phyloP scores from a whole-genome alignment of 495 filamentous ascomycete species.

The Oidiodendron maius region DNA sequence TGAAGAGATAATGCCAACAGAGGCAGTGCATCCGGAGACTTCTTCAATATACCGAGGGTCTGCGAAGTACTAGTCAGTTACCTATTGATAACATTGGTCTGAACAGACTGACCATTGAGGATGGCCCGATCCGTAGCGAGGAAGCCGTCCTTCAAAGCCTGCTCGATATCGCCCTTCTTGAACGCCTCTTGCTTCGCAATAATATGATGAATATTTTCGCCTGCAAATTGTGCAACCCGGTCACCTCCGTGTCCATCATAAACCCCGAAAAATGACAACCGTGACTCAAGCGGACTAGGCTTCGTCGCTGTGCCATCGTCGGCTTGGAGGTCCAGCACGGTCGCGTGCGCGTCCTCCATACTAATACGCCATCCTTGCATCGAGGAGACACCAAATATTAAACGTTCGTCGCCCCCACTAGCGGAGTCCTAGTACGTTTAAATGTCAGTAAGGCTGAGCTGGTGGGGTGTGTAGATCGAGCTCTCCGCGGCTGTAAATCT shows the following conservation, averaged over 20 bases:
- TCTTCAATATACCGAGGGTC: conserved; percentile 96
- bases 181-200: conserved; percentile 91
- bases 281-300: conserved; percentile 54
- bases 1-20: conserved; percentile 78
- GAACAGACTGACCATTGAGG: conserved; percentile 65
- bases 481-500: too few species aligned
- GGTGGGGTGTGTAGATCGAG: too few species aligned
- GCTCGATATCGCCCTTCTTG: conserved; percentile 83
- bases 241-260: conserved; percentile 98
- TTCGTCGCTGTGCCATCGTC: conserved; percentile 50
- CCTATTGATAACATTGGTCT: conserved; percentile 1
- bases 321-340: conserved; percentile 74
- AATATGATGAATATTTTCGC: conserved; percentile 90
- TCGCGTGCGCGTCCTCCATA: conserved; percentile 96
- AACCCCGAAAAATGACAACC: conserved; percentile 93
- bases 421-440: conserved; percentile 63
- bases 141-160: conserved; percentile 96
- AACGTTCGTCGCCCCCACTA: conserved; percentile 86
- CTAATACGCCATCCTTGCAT: conserved; percentile 99
- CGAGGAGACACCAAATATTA: conserved; percentile 88
- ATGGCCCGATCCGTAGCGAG: conserved; percentile 94
- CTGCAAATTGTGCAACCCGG: conserved; percentile 89
- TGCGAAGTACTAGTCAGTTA: conserved; percentile 33
- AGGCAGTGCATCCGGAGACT: conserved; percentile 94
- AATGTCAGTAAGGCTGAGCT: conserved; percentile 15